Evolutionary conservation across 768 basidiomycete species (phyloP), one percentile per base, ranked within the genome.

Genomic region (Lactifluus volemus): DNA sequence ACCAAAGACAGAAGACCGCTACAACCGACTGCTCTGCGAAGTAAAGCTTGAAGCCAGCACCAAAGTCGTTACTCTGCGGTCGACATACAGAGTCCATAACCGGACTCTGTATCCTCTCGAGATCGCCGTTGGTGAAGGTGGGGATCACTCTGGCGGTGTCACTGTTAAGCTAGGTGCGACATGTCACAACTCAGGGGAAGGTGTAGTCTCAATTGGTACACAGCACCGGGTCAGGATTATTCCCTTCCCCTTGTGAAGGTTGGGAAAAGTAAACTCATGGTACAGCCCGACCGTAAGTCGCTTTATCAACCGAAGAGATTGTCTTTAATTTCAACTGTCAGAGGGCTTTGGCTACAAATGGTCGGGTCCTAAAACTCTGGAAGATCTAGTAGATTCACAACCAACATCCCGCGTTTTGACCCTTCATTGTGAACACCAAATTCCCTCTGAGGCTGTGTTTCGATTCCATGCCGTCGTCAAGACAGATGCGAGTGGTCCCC

Each of bases 321-420:
- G 30, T 5, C 44, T 52, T 49, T 63, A 3, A 63, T 52, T 42
- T 11, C 5, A n/a, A 39, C 30, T 14, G 53, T 2, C 67, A 97
- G 95, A 92, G 72, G 97, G 97, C 15, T 98, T 98, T 69, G 94
- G 94, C 19, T 98, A 97, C 74, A 87, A 84, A 68, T 98, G 95
- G 95, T 94, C 89, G 49, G 74, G 81, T 48, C 83, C 93, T 3
- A 81, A 95, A 44, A 84, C 89, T 54, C 95, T 93, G 82, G 92
- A 97, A 67, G 94, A 97, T 65, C 76, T 99, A 1, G 75, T 94
- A 25, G 73, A 80, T 3, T 82, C 77, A 64, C 83, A 77, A 68
- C 82, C 75, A 47, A 53, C 52, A 19, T 34, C 56, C 15, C 57
- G 41, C 25, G 19, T 51, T n/a, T 84, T 95, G 48, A 88, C 90